Percentiles rank a stretch among this genome's conserved stretches.
phyloP scores from a whole-genome alignment of 306 rosid genomes.

The Luffa aegyptiaca region DNA sequence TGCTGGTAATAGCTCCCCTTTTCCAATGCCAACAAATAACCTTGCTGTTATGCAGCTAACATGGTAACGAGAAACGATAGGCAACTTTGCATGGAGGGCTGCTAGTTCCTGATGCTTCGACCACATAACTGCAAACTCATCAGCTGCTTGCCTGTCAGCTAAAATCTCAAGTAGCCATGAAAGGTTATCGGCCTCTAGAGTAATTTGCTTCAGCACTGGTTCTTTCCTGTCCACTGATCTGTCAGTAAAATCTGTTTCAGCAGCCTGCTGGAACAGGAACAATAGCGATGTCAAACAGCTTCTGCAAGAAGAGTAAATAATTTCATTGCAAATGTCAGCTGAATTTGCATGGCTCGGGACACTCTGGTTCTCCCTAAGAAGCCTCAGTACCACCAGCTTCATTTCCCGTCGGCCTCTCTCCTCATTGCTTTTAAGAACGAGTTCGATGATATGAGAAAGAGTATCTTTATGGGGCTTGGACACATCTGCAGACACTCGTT shows the following conservation, averaged over 20 bases:
- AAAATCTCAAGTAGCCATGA: conserved; percentile 85
- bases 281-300: conserved; percentile 46
- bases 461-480: conserved; percentile 56
- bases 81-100: conserved; percentile 50
- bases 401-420: conserved; percentile 86
- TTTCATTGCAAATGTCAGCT: conserved; percentile 45
- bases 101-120: conserved; percentile 74
- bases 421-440: conserved; percentile 79
- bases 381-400: conserved; percentile 79
- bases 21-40: conserved; percentile 71
- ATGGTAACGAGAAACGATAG: conserved; percentile 49
- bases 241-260: conserved; percentile 23
- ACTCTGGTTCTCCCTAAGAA: conserved; percentile 61
- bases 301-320: conserved; percentile 49
- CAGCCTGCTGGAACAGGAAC: conserved; percentile 56
- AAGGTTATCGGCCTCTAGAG: conserved; percentile 73
- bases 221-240: conserved; percentile 33
- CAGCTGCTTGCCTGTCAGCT: conserved; percentile 74
- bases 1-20: conserved; percentile 67
- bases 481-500: conserved; percentile 72
- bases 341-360: conserved; percentile 34
- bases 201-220: conserved; percentile 49
- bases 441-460: conserved; percentile 60
- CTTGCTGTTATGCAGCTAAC: conserved; percentile 72
- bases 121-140: conserved; percentile 71